Conservation (phyloP, 495 filamentous ascomycete species). For the Xylaria castorea region DNA sequence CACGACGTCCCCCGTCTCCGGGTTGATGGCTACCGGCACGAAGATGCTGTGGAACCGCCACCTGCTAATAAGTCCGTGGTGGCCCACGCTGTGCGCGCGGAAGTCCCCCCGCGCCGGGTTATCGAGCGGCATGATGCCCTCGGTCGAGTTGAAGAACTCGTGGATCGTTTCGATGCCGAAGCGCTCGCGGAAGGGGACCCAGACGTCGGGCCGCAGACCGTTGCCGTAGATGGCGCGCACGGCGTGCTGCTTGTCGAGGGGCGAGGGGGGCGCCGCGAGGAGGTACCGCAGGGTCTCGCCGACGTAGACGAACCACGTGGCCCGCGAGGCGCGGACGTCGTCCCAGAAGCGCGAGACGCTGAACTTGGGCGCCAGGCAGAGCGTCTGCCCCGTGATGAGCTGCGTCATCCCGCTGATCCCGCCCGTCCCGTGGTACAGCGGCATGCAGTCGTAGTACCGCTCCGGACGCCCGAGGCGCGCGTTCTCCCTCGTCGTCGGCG, state of each 20-base stretch:
- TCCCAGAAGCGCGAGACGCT: slow-evolving; percentile 75
- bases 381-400: slow-evolving; percentile 62
- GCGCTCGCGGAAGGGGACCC: slow-evolving; percentile 69
- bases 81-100: slow-evolving; percentile 68
- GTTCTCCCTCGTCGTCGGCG: slow-evolving; percentile 28
- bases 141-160: slow-evolving; percentile 73
- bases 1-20: slow-evolving; percentile 67
- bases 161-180: slow-evolving; percentile 65
- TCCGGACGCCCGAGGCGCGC: slow-evolving; percentile 42
- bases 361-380: slow-evolving; percentile 76
- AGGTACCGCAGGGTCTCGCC: slow-evolving; percentile 82
- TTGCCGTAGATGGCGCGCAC: slow-evolving; percentile 77
- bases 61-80: slow-evolving; percentile 69
- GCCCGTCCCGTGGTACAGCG: slow-evolving; percentile 80
- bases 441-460: slow-evolving; percentile 81
- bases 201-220: slow-evolving; percentile 78
- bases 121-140: slow-evolving; percentile 65
- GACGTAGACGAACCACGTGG: slow-evolving; percentile 81
- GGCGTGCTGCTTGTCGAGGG: slow-evolving; percentile 68
- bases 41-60: slow-evolving; percentile 56
- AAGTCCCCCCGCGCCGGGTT: slow-evolving; percentile 68
- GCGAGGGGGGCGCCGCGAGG: slow-evolving; percentile 68
- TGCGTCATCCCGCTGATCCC: slow-evolving; percentile 60
- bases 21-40: slow-evolving; percentile 72
- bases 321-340: slow-evolving; percentile 70